Evolutionary conservation across 2,329 filamentous ascomycete species (phyloP), one percentile per base, ranked within the genome.

Genomic region (Hypocreales sp.): DNA sequence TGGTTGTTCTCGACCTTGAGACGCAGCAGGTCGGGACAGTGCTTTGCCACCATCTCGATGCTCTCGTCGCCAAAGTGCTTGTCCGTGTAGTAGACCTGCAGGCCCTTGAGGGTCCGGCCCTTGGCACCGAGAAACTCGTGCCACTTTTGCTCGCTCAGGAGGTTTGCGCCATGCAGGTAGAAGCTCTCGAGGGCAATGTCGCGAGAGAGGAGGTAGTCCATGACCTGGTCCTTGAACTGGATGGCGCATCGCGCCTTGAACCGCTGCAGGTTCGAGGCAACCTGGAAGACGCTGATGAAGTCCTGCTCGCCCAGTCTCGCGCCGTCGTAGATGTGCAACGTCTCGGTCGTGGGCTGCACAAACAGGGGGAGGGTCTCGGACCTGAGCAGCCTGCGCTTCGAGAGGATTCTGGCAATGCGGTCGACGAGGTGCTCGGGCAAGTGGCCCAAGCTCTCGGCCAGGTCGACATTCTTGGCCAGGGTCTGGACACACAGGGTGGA

Each of bases 41-140:
- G 54, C 6, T 62, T 56, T 15, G 64, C 60, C 33, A 94, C 58
- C n/a, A 64, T 49, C 10, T 59, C 47, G 1, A 90, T 56, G 1
- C 70, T 70, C 7, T 78, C 65, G 33, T 93, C 76, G 22, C 75
- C 72, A 37, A 95, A 79, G 18, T 86, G 74, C 28, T 67, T 77
- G 47, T 94, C 84, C 0, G 90, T 79, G 52, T 79, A 84, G 42
- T 83, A 84, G 2, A 94, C 64, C 40, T 84, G 79, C 13, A 95
- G 51, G 1, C 63, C 62, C 39, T 72, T 67, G 9, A 94, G 61
- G 14, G 64, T 50, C 7, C 56, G 40, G 8, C 84, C 86, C 32
- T 78, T 73, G 27, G 63, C 60, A 9, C 57, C 54, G 29, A 94
- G 69, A 26, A 79, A 72, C 26, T 67, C 60, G 27, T 67, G 61